Base-by-base conservation (phyloP, 257 asterid genomes). In the Lycium ferocissimum region DNA sequence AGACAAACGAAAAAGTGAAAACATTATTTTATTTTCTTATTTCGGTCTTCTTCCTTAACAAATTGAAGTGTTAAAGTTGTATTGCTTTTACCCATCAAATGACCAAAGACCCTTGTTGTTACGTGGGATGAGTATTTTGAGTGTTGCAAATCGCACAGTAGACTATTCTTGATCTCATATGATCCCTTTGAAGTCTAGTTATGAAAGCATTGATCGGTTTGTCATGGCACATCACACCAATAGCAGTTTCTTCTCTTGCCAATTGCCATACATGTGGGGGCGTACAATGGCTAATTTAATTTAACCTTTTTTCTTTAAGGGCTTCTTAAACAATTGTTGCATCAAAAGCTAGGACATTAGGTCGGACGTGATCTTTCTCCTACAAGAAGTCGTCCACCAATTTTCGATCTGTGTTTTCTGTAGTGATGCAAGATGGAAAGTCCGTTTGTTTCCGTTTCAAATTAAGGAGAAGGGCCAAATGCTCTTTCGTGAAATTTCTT, bases 171-270 rank as follows among this genome's bases (percentile, higher is more conserved):
- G 69, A 62, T 20, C 7, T 26, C 5, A 22, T 62, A 62, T 62
- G 37, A 62, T 62, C 22, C 33, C 5, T 45, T 45, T 73, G n/a
- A 45, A 47, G 40, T n/a, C 0, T 10, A 73, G 57, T 71, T 71
- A 6, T 40, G 72, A 66, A 66, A 66, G 72, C 79, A 71, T 40
- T 71, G 79, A 43, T 71, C 53, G 1, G 15, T 40, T 70, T 17
- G 54, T 40, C 79, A 70, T 70, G 54, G 79, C 54, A 70, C 9
- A 71, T n/a, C 56, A 45, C 35, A 12, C 33, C 56, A 71, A 9
- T 71, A 71, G 79, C 15, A 43, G 56, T 40, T 35, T 71, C 79
- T 40, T 18, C 53, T 71, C 56, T 71, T 71, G 72, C 17, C 9
- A 65, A 65, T 26, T 11, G 72, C 17, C 72, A 65, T 26, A 43